Conservation (phyloP, 371 early-diverging fungal species). For the Fennellomyces sp. region DNA sequence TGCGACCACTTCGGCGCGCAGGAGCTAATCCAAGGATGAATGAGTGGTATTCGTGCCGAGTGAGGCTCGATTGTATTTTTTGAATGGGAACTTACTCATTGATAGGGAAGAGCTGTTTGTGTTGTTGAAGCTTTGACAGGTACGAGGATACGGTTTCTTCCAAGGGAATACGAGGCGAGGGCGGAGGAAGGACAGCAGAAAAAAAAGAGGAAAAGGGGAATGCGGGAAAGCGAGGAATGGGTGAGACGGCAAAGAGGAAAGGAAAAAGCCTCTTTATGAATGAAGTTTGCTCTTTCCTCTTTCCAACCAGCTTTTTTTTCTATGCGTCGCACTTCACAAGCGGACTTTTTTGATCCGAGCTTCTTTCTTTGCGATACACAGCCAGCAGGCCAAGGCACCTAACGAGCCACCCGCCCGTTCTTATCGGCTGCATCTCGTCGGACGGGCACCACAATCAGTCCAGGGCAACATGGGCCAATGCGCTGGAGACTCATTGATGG, state of each 20-base stretch:
- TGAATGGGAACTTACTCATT: constrained; percentile 18
- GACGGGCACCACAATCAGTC: too few relatives aligned
- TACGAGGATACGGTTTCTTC: not conserved
- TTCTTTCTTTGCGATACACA: not conserved
- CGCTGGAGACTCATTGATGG: not conserved
- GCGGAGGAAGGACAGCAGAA: not conserved
- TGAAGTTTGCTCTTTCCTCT: not conserved
- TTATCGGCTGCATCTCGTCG: too few relatives aligned
- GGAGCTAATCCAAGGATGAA: too few relatives aligned
- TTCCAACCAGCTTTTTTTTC: constrained; percentile 1
- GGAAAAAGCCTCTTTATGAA: constrained; percentile 1
- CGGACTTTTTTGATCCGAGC: constrained; percentile 4
- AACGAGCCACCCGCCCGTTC: too few relatives aligned
- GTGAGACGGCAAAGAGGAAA: not conserved
- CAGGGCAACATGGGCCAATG: too few relatives aligned
- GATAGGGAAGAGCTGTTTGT: not conserved
- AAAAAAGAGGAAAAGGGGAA: constrained; percentile 3
- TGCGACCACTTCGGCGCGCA: constrained; percentile 25
- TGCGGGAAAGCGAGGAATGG: not conserved
- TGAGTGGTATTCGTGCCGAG: too few relatives aligned
- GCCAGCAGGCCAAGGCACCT: too few relatives aligned
- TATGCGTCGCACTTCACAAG: not conserved
- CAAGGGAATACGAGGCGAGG: not conserved
- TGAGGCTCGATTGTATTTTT: not conserved
- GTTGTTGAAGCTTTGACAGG: not conserved